phyloP scores from a whole-genome alignment of 2,329 filamentous ascomycete genomes.

The Tolypocladium ovalisporum region DNA sequence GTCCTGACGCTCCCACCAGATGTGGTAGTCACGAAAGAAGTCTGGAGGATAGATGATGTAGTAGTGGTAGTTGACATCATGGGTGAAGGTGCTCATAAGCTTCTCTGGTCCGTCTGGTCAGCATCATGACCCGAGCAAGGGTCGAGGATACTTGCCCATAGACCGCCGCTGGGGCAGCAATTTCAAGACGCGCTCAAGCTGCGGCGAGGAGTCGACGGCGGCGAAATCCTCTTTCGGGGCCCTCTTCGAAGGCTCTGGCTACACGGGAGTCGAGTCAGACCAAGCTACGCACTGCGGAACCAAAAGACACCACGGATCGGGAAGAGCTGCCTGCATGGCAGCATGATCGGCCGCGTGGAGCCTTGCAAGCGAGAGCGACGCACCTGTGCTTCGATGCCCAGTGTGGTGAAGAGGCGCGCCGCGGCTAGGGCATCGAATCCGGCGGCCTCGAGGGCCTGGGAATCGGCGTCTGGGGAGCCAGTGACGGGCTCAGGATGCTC shows the following conservation, averaged over 20 bases:
- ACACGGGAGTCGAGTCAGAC: background rate
- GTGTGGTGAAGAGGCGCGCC: conserved; percentile 10
- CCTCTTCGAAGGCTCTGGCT: conserved; percentile 6
- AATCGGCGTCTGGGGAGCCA: background rate
- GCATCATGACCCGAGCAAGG: background rate
- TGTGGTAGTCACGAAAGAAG: conserved; percentile 17
- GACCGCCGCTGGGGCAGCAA: conserved; percentile 12
- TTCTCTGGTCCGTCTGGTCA: conserved; percentile 11
- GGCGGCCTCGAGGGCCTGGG: conserved; percentile 1
- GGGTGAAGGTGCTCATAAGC: conserved; percentile 16
- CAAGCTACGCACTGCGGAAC: background rate
- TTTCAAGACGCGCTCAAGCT: conserved; percentile 13
- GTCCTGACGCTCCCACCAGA: conserved; percentile 16
- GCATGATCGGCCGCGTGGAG: background rate
- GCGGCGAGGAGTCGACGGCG: conserved; percentile 8
- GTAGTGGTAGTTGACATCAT: conserved; percentile 20
- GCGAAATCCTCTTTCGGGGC: conserved; percentile 9
- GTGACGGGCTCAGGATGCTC: background rate
- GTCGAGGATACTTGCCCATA: conserved; percentile 11
- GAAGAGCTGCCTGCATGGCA: background rate
- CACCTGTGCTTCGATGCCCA: conserved; percentile 9
- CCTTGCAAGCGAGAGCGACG: background rate
- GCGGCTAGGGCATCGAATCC: conserved; percentile 11
- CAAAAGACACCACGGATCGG: background rate
- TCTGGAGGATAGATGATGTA: conserved; percentile 19